Percentiles rank a stretch among this genome's conserved stretches.
Evolutionary conservation across 169 alveolate genomes (phyloP).

Genomic region (Babesia caballi): DNA sequence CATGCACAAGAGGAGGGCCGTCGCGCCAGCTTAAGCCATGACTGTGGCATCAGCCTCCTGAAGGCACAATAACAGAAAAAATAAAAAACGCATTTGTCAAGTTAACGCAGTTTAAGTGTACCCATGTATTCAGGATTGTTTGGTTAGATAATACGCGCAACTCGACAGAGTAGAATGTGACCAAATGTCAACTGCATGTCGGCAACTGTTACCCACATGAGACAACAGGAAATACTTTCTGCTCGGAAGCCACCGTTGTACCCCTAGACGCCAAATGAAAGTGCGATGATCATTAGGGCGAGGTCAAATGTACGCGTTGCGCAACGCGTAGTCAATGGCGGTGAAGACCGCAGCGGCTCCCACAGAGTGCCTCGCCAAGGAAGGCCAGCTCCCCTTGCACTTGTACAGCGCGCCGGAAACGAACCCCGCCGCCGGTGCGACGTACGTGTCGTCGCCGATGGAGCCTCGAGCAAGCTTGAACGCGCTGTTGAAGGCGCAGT

Average conservation of each 20-base stretch:
- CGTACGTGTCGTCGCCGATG: conserved; percentile 63
- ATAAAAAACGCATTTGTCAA: too few relatives aligned
- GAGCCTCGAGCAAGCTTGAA: conserved; percentile 65
- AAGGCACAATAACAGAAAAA: too few relatives aligned
- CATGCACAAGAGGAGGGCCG: neutral
- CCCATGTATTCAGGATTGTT: too few relatives aligned
- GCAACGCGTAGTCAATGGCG: conserved; percentile 73
- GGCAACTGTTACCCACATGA: too few relatives aligned
- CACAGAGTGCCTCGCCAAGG: conserved; percentile 68
- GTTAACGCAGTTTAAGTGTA: too few relatives aligned
- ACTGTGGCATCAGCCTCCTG: too few relatives aligned
- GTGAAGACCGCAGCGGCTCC: conserved; percentile 70
- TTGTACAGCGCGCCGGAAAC: conserved; percentile 84
- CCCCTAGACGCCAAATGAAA: neutral
- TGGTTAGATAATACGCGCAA: too few relatives aligned
- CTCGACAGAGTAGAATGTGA: too few relatives aligned
- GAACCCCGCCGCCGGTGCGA: conserved; percentile 79
- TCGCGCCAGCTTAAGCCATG: too few relatives aligned
- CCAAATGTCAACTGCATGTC: too few relatives aligned
- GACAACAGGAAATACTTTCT: too few relatives aligned
- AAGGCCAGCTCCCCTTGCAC: conserved; percentile 61
- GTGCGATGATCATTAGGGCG: neutral
- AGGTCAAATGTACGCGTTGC: conserved; percentile 48
- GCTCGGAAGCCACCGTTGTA: too few relatives aligned
- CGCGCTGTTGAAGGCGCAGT: conserved; percentile 75